phyloP scores from a whole-genome alignment of 2,329 filamentous ascomycete species.

The Aspergillus fischeri region DNA sequence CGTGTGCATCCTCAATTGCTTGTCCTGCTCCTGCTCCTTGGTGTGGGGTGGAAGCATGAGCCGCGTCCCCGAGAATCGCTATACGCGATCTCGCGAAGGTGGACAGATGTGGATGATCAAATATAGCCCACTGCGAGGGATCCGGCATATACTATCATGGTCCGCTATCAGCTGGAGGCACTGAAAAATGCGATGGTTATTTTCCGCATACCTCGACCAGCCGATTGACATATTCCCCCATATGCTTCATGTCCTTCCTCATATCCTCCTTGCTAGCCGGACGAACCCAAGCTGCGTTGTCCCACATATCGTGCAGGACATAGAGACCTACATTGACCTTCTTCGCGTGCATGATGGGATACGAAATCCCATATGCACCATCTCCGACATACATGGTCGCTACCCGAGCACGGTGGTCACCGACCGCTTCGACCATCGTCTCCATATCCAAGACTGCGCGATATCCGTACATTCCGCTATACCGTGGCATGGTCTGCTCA shows the following conservation, averaged over 20 bases:
- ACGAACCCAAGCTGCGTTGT: constrained; percentile 28
- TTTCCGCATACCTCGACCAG: constrained; percentile 23
- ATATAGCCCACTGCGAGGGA: constrained; percentile 34
- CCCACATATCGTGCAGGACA: constrained; percentile 24
- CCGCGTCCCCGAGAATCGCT: constrained; percentile 36
- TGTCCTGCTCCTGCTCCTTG: constrained; percentile 38
- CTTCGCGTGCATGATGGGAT: constrained; percentile 30
- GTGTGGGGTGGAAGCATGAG: constrained; percentile 36
- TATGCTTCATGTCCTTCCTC: constrained; percentile 21
- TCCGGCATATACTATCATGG: constrained; percentile 24
- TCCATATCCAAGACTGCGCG: constrained; percentile 33
- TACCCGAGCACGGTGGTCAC: constrained; percentile 27
- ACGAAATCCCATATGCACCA: constrained; percentile 29
- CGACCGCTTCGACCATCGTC: constrained; percentile 29
- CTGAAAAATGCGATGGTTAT: neutral
- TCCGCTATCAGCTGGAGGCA: neutral
- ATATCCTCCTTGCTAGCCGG: constrained; percentile 27
- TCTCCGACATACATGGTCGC: constrained; percentile 29
- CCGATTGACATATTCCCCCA: constrained; percentile 26
- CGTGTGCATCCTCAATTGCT: constrained; percentile 37
- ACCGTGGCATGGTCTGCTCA: constrained; percentile 16
- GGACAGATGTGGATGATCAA: constrained; percentile 29
- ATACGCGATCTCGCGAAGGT: constrained; percentile 28
- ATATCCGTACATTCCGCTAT: constrained; percentile 34
- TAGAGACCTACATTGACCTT: constrained; percentile 33